Conservation (phyloP, 257 asterid genomes). For the Solanum tarapatanum region DNA sequence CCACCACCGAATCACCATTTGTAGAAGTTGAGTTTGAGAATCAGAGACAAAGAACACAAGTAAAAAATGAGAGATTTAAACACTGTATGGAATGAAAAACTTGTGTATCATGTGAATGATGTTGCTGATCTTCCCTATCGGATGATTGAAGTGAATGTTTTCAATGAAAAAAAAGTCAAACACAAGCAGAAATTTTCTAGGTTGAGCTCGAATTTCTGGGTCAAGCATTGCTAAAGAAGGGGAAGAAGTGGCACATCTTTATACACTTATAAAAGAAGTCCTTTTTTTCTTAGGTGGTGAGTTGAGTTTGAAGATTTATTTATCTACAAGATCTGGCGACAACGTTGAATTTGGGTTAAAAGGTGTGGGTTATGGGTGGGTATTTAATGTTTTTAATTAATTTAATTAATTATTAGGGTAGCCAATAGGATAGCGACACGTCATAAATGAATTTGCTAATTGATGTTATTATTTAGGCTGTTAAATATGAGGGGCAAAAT, state of each 20-base stretch:
- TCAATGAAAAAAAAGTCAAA: slow-evolving; percentile 61
- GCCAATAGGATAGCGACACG: too few relatives aligned
- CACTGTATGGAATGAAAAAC: slow-evolving; percentile 76
- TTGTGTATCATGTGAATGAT: slow-evolving; percentile 55
- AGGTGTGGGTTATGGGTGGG: too few relatives aligned
- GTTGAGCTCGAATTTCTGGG: slow-evolving; percentile 54
- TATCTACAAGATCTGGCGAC: slow-evolving; percentile 19
- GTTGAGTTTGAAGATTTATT: slow-evolving; percentile 51
- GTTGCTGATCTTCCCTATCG: slow-evolving; percentile 72
- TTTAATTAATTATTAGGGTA: too few relatives aligned
- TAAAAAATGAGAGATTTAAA: slow-evolving; percentile 68
- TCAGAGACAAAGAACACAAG: slow-evolving; percentile 10
- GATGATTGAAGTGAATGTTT: slow-evolving; percentile 58
- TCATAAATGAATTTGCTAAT: too few relatives aligned
- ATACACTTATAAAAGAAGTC: slow-evolving; percentile 52
- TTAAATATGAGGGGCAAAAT: too few relatives aligned
- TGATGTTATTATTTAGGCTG: too few relatives aligned
- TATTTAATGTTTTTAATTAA: too few relatives aligned
- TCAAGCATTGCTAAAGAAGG: slow-evolving; percentile 18
- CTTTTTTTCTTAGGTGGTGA: slow-evolving; percentile 74
- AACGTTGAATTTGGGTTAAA: too few relatives aligned
- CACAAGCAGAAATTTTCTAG: slow-evolving; percentile 57
- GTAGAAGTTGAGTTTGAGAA: too few relatives aligned
- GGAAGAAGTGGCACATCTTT: slow-evolving; percentile 46
- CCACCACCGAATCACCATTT: too few relatives aligned